A percentile compares a stretch with the other conserved stretches of the same genome.
phyloP scores from a whole-genome alignment of 169 alveolate genomes.

The Plasmodium yoelii region DNA sequence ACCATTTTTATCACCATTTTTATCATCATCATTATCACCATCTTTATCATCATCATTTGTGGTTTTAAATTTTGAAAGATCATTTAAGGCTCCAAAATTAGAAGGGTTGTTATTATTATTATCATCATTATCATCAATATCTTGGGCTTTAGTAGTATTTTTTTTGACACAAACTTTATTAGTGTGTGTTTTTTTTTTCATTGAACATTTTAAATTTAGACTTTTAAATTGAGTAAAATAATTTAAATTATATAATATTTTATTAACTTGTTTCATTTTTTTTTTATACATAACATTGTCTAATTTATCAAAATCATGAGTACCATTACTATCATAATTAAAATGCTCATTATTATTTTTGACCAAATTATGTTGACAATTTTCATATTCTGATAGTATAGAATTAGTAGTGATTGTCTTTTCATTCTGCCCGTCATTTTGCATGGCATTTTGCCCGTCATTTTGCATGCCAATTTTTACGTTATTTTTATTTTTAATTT shows the following conservation, averaged over 20 bases:
- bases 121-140: not conserved
- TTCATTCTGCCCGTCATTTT: no score
- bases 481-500: not conserved
- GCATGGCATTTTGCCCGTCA: not conserved
- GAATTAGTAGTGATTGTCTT: no score
- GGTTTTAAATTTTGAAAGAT: no score
- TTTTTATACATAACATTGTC: slow-evolving; percentile 22
- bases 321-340: not conserved
- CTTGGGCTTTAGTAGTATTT: not conserved
- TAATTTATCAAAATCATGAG: not conserved
- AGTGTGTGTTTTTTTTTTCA: not conserved
- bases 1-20: no score
- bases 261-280: slow-evolving; percentile 41
- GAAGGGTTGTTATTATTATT: not conserved
- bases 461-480: not conserved
- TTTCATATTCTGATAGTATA: not conserved
- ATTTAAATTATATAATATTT: slow-evolving; percentile 50
- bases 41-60: no score
- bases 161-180: not conserved
- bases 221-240: slow-evolving; percentile 27
- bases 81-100: no score
- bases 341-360: not conserved
- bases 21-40: no score
- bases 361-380: not conserved
- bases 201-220: slow-evolving; percentile 15